A percentile compares a stretch with the other conserved stretches of the same genome.
Evolutionary conservation across 495 filamentous ascomycete species (phyloP).

Genomic region (Hypoxylon fuscum): DNA sequence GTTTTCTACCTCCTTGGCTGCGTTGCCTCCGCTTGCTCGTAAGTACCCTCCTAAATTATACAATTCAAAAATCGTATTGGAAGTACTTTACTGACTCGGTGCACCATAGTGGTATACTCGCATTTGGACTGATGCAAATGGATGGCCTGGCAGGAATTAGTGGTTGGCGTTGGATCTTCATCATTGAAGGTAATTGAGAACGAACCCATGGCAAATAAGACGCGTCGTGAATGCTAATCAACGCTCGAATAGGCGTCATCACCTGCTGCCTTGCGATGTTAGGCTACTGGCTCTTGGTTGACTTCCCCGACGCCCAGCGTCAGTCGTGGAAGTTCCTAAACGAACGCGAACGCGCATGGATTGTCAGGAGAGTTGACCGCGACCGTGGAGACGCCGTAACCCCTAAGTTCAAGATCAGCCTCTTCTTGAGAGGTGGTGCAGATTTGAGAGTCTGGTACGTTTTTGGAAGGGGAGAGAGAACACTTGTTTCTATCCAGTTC

Average conservation of each 20-base stretch:
- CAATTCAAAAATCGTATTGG: conserved; percentile 21
- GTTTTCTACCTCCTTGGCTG: conserved; percentile 70
- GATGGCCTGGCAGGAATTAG: conserved; percentile 54
- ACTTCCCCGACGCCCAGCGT: conserved; percentile 64
- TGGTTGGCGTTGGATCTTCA: conserved; percentile 71
- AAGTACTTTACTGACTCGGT: conserved; percentile 62
- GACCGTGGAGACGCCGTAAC: conserved; percentile 63
- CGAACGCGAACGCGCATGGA: conserved; percentile 58
- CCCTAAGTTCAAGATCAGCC: conserved; percentile 59
- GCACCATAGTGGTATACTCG: conserved; percentile 66
- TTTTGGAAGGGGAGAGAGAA: not conserved
- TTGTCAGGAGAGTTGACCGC: conserved; percentile 62
- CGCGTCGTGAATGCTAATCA: not conserved
- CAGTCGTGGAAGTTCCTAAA: conserved; percentile 64
- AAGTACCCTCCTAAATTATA: conserved; percentile 46
- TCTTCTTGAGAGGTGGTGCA: conserved; percentile 55
- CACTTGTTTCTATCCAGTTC: too few species aligned
- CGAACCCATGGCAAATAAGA: not conserved
- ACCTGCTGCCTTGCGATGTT: conserved; percentile 54
- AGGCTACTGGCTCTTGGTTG: conserved; percentile 64
- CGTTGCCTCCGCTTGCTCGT: conserved; percentile 63
- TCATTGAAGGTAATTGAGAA: conserved; percentile 58
- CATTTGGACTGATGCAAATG: conserved; percentile 68
- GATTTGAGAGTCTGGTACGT: conserved; percentile 66
- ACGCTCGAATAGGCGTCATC: conserved; percentile 37